Conservation (phyloP, 371 early-diverging fungal species). For the Lichtheimia hyalospora region DNA sequence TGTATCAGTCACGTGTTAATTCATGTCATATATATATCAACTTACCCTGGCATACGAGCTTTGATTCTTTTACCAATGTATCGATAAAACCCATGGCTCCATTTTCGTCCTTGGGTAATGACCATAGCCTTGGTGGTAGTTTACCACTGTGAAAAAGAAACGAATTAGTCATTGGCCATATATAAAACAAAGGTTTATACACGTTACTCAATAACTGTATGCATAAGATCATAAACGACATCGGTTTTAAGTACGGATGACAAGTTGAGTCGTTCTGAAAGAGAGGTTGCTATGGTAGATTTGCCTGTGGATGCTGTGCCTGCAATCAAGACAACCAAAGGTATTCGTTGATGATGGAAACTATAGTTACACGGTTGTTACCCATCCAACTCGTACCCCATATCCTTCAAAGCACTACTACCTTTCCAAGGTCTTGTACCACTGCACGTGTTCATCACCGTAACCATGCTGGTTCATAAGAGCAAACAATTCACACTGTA, state of each 20-base stretch:
- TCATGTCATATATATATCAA: background rate
- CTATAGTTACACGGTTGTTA: background rate
- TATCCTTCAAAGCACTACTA: background rate
- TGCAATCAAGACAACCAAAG: constrained; percentile 32
- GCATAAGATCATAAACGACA: constrained; percentile 36
- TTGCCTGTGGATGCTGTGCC: constrained; percentile 35
- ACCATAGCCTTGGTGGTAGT: constrained; percentile 18
- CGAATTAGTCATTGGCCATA: background rate
- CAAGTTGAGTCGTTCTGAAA: constrained; percentile 36
- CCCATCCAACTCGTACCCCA: no score
- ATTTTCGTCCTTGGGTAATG: background rate
- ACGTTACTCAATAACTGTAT: constrained; percentile 31
- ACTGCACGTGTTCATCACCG: constrained; percentile 25
- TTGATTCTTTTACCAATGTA: constrained; percentile 13
- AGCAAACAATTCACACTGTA: constrained; percentile 32
- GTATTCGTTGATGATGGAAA: constrained; percentile 43
- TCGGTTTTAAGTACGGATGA: constrained; percentile 40
- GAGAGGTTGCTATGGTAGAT: constrained; percentile 32
- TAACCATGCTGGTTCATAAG: constrained; percentile 32
- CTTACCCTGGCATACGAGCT: constrained; percentile 22
- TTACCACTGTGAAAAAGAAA: constrained; percentile 7
- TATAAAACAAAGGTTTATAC: background rate
- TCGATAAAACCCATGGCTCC: background rate
- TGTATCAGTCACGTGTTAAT: background rate
- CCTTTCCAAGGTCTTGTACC: constrained; percentile 35